Evolutionary conservation across 768 basidiomycete species (phyloP).

Genomic region (Tulasnella sp.): DNA sequence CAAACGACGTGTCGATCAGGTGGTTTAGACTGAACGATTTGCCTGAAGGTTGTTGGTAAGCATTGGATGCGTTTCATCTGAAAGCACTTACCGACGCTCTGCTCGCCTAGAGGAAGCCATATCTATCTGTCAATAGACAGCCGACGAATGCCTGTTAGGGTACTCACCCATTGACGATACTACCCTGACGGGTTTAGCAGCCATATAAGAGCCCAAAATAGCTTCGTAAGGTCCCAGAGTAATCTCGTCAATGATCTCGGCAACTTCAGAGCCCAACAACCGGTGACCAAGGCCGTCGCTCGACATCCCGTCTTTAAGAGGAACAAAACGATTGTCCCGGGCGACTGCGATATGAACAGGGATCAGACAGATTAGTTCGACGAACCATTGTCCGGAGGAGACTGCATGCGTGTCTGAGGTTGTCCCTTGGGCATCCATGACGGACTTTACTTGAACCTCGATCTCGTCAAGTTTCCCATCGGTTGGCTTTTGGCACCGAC

Average conservation of each 20-base stretch:
- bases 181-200: slow-evolving; percentile 58
- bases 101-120: slow-evolving; percentile 45
- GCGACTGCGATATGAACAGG: slow-evolving; percentile 62
- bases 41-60: background rate
- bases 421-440: no score
- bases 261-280: slow-evolving; percentile 51
- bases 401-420: no score
- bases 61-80: no score
- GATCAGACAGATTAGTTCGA: slow-evolving; percentile 56
- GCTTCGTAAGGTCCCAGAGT: slow-evolving; percentile 64
- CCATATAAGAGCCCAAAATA: slow-evolving; percentile 59
- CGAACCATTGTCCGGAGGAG: no score
- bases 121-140: no score
- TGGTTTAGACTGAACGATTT: slow-evolving; percentile 60
- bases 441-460: slow-evolving; percentile 44
- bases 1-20: slow-evolving; percentile 60
- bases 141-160: no score
- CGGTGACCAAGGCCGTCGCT: slow-evolving; percentile 49
- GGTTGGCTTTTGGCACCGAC: slow-evolving; percentile 43
- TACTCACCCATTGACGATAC: slow-evolving; percentile 58
- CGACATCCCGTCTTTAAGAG: slow-evolving; percentile 57
- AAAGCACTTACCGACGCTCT: slow-evolving; percentile 53
- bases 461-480: slow-evolving; percentile 36
- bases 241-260: slow-evolving; percentile 6
- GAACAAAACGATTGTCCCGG: slow-evolving; percentile 57